Evolutionary conservation across 1,139 yeast species (phyloP).

Genomic region (Candida dubliniensis): DNA sequence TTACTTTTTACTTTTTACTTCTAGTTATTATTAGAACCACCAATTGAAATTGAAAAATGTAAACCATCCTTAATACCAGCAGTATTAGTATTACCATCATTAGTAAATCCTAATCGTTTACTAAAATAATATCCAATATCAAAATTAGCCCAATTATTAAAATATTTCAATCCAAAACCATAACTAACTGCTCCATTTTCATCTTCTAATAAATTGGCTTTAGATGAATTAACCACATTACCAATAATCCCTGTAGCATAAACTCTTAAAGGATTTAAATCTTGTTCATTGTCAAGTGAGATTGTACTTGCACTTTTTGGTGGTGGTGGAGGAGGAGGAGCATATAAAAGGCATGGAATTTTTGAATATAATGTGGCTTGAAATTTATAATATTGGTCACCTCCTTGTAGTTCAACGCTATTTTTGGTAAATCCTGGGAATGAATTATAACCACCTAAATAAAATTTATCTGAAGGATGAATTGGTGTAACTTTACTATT

Average conservation of each 20-base stretch:
- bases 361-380: constrained; percentile 37
- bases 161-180: constrained; percentile 46
- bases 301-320: constrained; percentile 4
- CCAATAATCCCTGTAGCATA: constrained; percentile 39
- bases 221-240: constrained; percentile 26
- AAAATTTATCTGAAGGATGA: constrained; percentile 49
- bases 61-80: constrained; percentile 46
- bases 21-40: constrained; percentile 33
- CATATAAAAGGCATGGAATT: constrained; percentile 33
- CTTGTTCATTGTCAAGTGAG: constrained; percentile 12
- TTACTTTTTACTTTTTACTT: not conserved
- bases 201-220: constrained; percentile 23
- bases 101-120: constrained; percentile 21
- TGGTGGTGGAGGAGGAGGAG: constrained; percentile 13
- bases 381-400: constrained; percentile 38
- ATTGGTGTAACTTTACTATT: constrained; percentile 21
- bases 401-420: constrained; percentile 41
- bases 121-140: constrained; percentile 49
- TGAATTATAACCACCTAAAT: constrained; percentile 44
- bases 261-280: constrained; percentile 43
- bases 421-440: constrained; percentile 43
- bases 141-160: constrained; percentile 47
- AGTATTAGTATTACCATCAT: constrained; percentile 17
- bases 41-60: constrained; percentile 47
- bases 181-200: constrained; percentile 31